These are phyloP conservation scores for Botrytis squamosa DNA, from an alignment of 2,329 filamentous ascomycete genomes.

Conservation along the genomic window DNA sequence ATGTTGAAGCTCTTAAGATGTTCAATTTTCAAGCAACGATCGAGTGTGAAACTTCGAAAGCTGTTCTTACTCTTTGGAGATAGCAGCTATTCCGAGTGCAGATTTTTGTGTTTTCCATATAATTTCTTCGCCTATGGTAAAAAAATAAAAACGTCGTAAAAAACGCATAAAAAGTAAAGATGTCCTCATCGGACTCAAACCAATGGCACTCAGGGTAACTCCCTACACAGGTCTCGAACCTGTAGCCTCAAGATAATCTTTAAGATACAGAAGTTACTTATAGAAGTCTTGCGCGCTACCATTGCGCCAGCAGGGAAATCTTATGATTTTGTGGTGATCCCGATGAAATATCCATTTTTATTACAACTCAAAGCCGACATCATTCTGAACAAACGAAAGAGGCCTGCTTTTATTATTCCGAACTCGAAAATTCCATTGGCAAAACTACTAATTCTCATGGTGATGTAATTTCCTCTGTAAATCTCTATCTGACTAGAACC, in stretches of 20 bases:
- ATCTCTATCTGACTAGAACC: background rate
- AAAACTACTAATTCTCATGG: background rate
- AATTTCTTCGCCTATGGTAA: background rate
- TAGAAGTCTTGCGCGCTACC: conserved; percentile 17
- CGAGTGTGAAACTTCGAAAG: too few species aligned
- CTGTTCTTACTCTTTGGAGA: background rate
- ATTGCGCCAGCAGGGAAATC: conserved; percentile 19
- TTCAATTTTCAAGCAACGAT: background rate
- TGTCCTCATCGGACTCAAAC: background rate
- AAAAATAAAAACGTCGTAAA: background rate
- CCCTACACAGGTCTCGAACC: conserved; percentile 10
- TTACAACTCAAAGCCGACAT: background rate
- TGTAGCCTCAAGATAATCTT: conserved; percentile 6
- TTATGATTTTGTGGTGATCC: rapidly evolving
- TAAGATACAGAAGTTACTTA: too few species aligned
- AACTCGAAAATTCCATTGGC: background rate
- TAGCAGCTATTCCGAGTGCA: background rate
- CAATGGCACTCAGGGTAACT: conserved; percentile 5
- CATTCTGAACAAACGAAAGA: background rate
- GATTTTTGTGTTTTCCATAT: background rate
- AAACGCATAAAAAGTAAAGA: background rate
- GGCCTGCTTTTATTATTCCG: background rate
- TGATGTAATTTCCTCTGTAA: background rate
- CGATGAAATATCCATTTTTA: rapidly evolving
- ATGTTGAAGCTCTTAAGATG: background rate